phyloP scores from a whole-genome alignment of 2,329 filamentous ascomycete species.

The Rutstroemia sp. region DNA sequence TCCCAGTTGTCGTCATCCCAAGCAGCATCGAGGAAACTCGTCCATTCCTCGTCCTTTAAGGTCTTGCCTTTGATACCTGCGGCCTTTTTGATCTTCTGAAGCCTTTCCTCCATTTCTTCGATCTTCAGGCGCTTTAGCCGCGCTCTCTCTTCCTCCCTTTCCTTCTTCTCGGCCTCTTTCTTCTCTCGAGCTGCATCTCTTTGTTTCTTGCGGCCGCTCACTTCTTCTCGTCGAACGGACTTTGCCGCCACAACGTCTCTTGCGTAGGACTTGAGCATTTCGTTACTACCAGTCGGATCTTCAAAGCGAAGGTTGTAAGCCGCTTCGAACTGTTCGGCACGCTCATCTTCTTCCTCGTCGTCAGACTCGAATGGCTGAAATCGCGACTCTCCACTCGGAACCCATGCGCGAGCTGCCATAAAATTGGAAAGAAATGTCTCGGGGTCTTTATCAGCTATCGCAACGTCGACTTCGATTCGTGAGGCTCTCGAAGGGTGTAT shows the following conservation, averaged over 20 bases:
- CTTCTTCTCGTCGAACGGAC: constrained; percentile 79
- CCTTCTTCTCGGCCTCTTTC: constrained; percentile 70
- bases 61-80: constrained; percentile 67
- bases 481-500: constrained; percentile 50
- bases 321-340: constrained; percentile 81
- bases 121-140: constrained; percentile 81
- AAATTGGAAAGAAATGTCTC: constrained; percentile 94
- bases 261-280: constrained; percentile 80
- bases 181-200: constrained; percentile 71
- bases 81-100: constrained; percentile 81
- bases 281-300: constrained; percentile 80
- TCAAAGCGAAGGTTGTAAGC: constrained; percentile 97
- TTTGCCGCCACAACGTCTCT: constrained; percentile 76
- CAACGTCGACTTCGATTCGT: constrained; percentile 53
- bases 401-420: constrained; percentile 86
- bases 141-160: constrained; percentile 73
- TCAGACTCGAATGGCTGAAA: constrained; percentile 89
- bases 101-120: constrained; percentile 81
- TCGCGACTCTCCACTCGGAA: constrained; percentile 55
- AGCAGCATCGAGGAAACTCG: constrained; percentile 73
- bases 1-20: constrained; percentile 93
- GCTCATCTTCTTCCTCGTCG: constrained; percentile 62
- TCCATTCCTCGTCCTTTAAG: constrained; percentile 72
- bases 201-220: constrained; percentile 66
- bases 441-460: constrained; percentile 77